Evolutionary conservation across 768 basidiomycete genomes (phyloP), one percentile per base, ranked within the genome.

Genomic region (Leucosporidium creatinivorum): DNA sequence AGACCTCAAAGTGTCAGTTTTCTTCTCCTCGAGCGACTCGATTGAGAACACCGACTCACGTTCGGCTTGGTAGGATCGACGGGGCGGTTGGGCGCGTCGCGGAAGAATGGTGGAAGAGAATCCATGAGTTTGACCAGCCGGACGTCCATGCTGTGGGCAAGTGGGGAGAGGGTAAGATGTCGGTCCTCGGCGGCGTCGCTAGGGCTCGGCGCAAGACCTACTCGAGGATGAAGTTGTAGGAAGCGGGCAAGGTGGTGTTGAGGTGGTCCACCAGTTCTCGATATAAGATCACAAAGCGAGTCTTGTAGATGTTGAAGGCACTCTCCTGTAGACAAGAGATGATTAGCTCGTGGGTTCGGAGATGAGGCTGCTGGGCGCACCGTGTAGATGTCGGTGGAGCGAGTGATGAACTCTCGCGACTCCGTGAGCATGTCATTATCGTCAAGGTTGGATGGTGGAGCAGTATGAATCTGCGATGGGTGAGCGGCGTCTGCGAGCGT

Each of bases 151-250:
- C 44, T 50, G 59, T 3, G 8, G 10, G 44, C 2, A n/a, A n/a
- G n/a, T n/a, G n/a, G 10, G 17, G 23, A 26, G n/a, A 30, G 12
- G 36, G 15, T 59, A 17, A 56, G 52, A 26, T 4, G 8, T 10
- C 3, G 2, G 15, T 17, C 39, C n/a, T n/a, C n/a, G n/a, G n/a
- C n/a, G n/a, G n/a, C 39, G 39, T 44, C 54, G 54, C 18, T 13
- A 6, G 8, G 26, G 4, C 12, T 26, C 54, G 10, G 26, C 15
- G 28, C 4, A 2, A 30, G 17, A 55, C 30, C 18, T 33, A 26
- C 52, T 62, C 44, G n/a, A 67, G 51, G 21, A 67, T 67, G 66
- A 58, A 67, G 7, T 51, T 4, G 44, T 67, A 67, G 8, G 60
- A 62, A n/a, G 66, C 47, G 31, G 58, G 50, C 48, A 26, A 62